Conservation (phyloP, 306 rosid species). For the Lupinus albus region DNA sequence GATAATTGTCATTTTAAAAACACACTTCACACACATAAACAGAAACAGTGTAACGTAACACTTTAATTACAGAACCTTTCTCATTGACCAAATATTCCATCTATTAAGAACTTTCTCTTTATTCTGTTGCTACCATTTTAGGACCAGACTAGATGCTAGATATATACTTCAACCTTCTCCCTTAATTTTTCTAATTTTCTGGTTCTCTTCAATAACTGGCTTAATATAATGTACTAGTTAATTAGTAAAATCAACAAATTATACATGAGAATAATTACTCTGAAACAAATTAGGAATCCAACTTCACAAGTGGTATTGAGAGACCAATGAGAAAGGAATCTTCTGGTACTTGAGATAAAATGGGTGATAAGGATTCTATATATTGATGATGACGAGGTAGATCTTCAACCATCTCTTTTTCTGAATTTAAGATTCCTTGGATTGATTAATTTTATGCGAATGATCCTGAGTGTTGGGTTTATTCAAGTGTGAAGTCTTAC, state of each 20-base stretch:
- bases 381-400: slow-evolving; percentile 38
- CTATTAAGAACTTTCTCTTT: slow-evolving; percentile 28
- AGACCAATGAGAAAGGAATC: slow-evolving; percentile 51
- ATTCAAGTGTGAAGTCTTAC: too few relatives aligned
- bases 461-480: slow-evolving; percentile 61
- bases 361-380: slow-evolving; percentile 62
- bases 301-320: slow-evolving; percentile 41
- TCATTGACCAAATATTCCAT: slow-evolving; percentile 39
- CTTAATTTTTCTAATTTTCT: slow-evolving; percentile 44
- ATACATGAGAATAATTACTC: neutral
- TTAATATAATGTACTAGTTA: neutral
- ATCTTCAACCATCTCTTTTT: slow-evolving; percentile 49
- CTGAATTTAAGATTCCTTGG: slow-evolving; percentile 49
- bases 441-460: slow-evolving; percentile 56
- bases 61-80: slow-evolving; percentile 25
- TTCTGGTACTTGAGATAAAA: slow-evolving; percentile 45
- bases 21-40: neutral
- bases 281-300: slow-evolving; percentile 8
- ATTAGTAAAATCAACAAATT: neutral
- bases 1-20: neutral
- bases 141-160: slow-evolving; percentile 44
- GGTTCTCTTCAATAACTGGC: slow-evolving; percentile 5
- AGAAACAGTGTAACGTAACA: neutral
- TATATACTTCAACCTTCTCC: slow-evolving; percentile 30
- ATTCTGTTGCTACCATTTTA: slow-evolving; percentile 43